Evolutionary conservation across 2,329 filamentous ascomycete species (phyloP), one percentile per base, ranked within the genome.

Genomic region (Aspergillus novoparasiticus): DNA sequence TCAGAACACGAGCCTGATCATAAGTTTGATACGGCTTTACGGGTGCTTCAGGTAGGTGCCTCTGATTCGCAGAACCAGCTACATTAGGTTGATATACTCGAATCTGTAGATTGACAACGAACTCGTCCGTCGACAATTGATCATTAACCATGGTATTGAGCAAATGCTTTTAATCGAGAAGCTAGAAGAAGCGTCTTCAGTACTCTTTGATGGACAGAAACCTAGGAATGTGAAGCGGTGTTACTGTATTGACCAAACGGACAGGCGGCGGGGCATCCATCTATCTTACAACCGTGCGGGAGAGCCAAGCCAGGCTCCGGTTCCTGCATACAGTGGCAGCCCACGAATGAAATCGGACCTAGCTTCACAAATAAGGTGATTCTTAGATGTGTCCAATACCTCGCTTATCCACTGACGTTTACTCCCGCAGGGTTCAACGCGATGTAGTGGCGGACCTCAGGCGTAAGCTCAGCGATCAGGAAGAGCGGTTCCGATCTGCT

Each of bases 121-220:
- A 23, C 79, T 91, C 50, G 89, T 97, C 23, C 89, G 89, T 57
- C 90, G 93, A 64, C 89, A 93, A 63, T 81, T 98, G 54, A 90
- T 99, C 71, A 95, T 98, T 74, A 90, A 89, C 65, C 86, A 93
- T 69, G 80, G 81, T 8, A 92, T 97, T 58, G 95, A 99, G 65
- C 94, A 97, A 75, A 87, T 90, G 9, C 86, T 97, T 6, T 82
- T 99, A 0, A 87, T 97, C 59, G 83, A 88, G 60, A 83, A 89
- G 34, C 83, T 91, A 32, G 77, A 83, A 1, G 85, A 92, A 61
- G 95, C 90, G 1, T 83, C 89, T 50, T 79, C 83, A 4, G 85
- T 91, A 53, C 91, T 97, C 85, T 87, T 90, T 64, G 83, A 84
- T 59, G 83, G 82, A 26, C 80, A 80, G 46, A 81, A 81, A n/a